Conservation (phyloP, 1,139 yeast species). For the Yamadazyma sp. region DNA sequence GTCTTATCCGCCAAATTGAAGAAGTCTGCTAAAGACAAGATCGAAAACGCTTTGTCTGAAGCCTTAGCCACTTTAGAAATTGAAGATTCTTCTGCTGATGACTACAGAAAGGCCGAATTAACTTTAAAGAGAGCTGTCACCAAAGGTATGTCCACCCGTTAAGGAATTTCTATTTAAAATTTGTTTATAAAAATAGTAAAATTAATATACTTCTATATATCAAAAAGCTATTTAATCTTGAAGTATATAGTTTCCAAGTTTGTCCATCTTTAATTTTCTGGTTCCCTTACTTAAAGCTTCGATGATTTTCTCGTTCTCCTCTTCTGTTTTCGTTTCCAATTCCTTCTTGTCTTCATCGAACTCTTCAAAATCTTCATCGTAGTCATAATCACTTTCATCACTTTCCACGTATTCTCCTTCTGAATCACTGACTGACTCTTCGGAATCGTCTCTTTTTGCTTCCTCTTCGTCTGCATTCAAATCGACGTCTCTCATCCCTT, state of each 20-base stretch:
- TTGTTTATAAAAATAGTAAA: constrained; percentile 15
- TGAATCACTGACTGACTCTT: constrained; percentile 10
- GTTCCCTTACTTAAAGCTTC: constrained; percentile 65
- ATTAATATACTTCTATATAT: constrained; percentile 19
- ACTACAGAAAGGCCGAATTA: constrained; percentile 98
- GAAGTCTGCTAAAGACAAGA: constrained; percentile 97
- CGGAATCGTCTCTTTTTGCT: constrained; percentile 26
- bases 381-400: constrained; percentile 35
- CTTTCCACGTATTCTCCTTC: constrained; percentile 29
- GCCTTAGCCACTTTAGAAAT: constrained; percentile 98
- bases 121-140: constrained; percentile 99
- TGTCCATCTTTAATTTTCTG: constrained; percentile 69
- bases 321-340: constrained; percentile 37
- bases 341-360: constrained; percentile 27
- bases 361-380: constrained; percentile 37
- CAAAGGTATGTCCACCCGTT: constrained; percentile 99
- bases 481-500: constrained; percentile 52
- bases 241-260: constrained; percentile 73
- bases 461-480: constrained; percentile 29
- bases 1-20: constrained; percentile 96
- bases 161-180: constrained; percentile 33
- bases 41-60: constrained; percentile 97
- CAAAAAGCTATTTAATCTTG: constrained; percentile 34
- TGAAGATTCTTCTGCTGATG: constrained; percentile 96
- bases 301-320: constrained; percentile 71